Percentiles rank a stretch among this genome's conserved stretches.
Conservation (phyloP, 176 grass and related monocot species). For the Miscanthus lutarioriparius region DNA sequence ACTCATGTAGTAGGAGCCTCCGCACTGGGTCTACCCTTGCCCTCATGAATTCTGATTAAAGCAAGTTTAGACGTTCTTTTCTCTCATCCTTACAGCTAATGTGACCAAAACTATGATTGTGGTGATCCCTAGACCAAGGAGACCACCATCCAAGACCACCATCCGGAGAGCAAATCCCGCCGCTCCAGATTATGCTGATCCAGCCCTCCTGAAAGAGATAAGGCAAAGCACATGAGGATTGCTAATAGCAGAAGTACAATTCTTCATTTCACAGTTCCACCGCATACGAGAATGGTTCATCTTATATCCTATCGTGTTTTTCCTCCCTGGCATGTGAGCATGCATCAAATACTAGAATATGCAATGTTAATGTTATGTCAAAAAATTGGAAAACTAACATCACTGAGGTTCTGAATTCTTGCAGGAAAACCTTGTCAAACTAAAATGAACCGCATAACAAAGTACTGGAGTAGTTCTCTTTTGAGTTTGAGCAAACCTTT, state of each 20-base stretch:
- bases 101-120: conserved; percentile 29
- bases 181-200: conserved; percentile 29
- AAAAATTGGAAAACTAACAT: neutral
- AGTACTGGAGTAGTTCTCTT: neutral
- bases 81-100: conserved; percentile 54
- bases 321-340: neutral
- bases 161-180: conserved; percentile 53
- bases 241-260: neutral
- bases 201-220: conserved; percentile 53
- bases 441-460: neutral
- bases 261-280: neutral
- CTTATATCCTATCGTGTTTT: neutral
- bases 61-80: conserved; percentile 85
- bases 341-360: conserved; percentile 11
- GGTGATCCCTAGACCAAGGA: conserved; percentile 21
- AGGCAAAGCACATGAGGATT: neutral
- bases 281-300: neutral
- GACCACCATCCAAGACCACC: conserved; percentile 46
- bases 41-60: conserved; percentile 46
- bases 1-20: no score
- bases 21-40: no score
- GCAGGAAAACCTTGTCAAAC: neutral
- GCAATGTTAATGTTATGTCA: neutral
- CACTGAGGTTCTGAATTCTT: neutral
- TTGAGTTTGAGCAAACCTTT: conserved; percentile 44